These are phyloP conservation scores for Pelargonium nanum DNA, from an alignment of 345 rosid species.

Conservation along the genomic window DNA sequence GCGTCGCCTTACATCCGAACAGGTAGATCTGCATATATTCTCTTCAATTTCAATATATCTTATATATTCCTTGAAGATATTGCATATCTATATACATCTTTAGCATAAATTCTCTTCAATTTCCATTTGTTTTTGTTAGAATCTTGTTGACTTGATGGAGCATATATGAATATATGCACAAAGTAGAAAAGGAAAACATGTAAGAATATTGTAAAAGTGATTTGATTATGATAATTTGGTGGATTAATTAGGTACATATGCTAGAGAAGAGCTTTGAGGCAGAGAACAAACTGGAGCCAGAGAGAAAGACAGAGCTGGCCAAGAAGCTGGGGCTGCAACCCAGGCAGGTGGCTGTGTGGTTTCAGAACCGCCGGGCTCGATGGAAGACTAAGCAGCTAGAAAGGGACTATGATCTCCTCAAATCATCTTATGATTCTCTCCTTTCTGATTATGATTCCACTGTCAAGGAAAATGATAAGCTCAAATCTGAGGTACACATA, in stretches of 20 bases:
- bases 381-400: conserved; percentile 26
- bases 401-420: conserved; percentile 44
- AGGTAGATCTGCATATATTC: conserved; percentile 27
- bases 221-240: not conserved
- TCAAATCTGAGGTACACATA: conserved; percentile 55
- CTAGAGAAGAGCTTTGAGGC: conserved; percentile 32
- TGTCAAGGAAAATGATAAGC: conserved; percentile 47
- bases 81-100: not conserved
- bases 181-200: no score
- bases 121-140: no score
- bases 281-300: conserved; percentile 32
- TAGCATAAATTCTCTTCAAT: not conserved
- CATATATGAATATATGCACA: no score
- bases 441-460: conserved; percentile 43
- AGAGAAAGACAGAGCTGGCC: conserved; percentile 29
- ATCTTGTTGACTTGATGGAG: no score
- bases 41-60: not conserved
- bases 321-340: conserved; percentile 29
- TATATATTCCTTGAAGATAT: conserved; percentile 13
- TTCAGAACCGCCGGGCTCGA: conserved; percentile 39
- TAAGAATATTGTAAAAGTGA: no score
- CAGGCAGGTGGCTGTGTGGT: conserved; percentile 41
- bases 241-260: conserved; percentile 36
- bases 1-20: conserved; percentile 71
- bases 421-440: conserved; percentile 62